Conservation (phyloP, 2,329 filamentous ascomycete species). For the Fusarium luffae region DNA sequence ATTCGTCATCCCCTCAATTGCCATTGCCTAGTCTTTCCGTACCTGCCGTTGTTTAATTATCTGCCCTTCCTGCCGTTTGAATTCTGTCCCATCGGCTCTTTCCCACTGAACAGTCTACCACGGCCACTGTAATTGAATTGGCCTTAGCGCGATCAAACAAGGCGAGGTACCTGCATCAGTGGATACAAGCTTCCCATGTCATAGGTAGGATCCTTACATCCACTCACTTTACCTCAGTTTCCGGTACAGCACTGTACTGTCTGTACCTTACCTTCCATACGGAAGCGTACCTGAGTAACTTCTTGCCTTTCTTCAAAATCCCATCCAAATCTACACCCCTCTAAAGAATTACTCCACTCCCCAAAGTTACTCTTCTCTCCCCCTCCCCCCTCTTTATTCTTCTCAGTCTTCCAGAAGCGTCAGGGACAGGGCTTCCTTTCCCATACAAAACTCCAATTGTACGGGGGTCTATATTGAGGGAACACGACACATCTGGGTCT, state of each 20-base stretch:
- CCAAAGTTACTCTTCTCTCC: conserved; percentile 13
- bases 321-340: conserved; percentile 30
- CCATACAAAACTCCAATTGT: conserved; percentile 23
- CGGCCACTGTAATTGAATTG: conserved; percentile 19
- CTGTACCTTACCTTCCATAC: neutral
- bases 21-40: neutral
- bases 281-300: conserved; percentile 8
- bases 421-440: conserved; percentile 37
- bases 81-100: conserved; percentile 19
- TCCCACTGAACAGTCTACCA: conserved; percentile 14
- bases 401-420: conserved; percentile 41
- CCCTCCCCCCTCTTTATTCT: conserved; percentile 33
- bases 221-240: conserved; percentile 9
- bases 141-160: conserved; percentile 44
- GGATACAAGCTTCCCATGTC: conserved; percentile 33
- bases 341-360: neutral
- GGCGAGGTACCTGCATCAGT: conserved; percentile 43
- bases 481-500: conserved; percentile 36
- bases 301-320: conserved; percentile 8
- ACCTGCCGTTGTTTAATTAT: conserved; percentile 2
- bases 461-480: conserved; percentile 31
- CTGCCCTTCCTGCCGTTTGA: conserved; percentile 27
- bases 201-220: conserved; percentile 19
- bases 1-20: conserved; percentile 31
- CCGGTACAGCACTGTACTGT: neutral